phyloP scores from a whole-genome alignment of 1,139 yeast species.

The Pichia sp. region DNA sequence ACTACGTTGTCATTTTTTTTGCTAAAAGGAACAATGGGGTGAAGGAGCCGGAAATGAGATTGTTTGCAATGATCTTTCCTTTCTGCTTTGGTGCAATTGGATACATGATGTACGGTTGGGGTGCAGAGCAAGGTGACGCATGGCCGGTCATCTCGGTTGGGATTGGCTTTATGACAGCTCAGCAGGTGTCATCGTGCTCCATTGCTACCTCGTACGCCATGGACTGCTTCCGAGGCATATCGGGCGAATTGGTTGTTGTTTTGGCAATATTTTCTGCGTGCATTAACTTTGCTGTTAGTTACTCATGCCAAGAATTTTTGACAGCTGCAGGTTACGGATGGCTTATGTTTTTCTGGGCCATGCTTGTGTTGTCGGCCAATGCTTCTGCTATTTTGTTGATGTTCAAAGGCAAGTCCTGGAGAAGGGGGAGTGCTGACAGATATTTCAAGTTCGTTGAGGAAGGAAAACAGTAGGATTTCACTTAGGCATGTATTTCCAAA shows the following conservation, averaged over 20 bases:
- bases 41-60: conserved; percentile 53
- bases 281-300: conserved; percentile 20
- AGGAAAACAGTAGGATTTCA: conserved; percentile 1
- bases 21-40: conserved; percentile 63
- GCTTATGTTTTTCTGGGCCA: conserved; percentile 17
- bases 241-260: conserved; percentile 34
- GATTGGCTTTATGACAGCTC: conserved; percentile 41
- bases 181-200: conserved; percentile 52
- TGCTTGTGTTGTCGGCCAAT: background rate
- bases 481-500: too few relatives aligned
- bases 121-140: conserved; percentile 38
- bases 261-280: conserved; percentile 21
- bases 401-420: conserved; percentile 20
- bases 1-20: conserved; percentile 15
- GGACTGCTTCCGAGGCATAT: conserved; percentile 49
- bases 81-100: conserved; percentile 37
- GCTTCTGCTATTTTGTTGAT: conserved; percentile 16
- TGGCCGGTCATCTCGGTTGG: conserved; percentile 45
- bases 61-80: conserved; percentile 27
- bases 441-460: conserved; percentile 16
- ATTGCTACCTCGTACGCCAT: conserved; percentile 51
- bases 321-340: conserved; percentile 17
- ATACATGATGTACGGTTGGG: conserved; percentile 68
- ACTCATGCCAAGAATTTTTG: conserved; percentile 17
- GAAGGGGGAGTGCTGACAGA: conserved; percentile 18